A percentile compares a stretch with the other conserved stretches of the same genome.
Evolutionary conservation across 73 alveolate genomes (phyloP).

Genomic region (Tetrahymena malaccensis): DNA sequence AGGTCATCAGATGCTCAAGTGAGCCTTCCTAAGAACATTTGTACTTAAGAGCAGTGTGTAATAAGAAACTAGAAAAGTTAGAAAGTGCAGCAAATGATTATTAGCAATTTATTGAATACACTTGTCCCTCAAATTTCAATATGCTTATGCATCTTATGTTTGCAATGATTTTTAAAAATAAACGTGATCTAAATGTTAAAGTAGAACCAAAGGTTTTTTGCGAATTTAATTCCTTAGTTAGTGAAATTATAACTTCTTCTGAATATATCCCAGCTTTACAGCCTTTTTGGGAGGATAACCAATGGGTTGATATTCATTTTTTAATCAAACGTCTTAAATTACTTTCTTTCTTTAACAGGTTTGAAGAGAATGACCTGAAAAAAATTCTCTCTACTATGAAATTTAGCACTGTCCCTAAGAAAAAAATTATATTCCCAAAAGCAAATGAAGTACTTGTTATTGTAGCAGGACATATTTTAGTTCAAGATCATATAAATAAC

Average conservation of each 20-base stretch:
- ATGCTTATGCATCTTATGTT: slow-evolving; percentile 24
- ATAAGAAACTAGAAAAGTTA: slow-evolving; percentile 13
- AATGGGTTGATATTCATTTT: slow-evolving; percentile 8
- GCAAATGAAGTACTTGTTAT: neutral
- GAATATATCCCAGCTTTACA: neutral
- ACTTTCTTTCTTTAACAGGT: slow-evolving; percentile 16
- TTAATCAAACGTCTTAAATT: neutral
- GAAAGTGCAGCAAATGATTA: slow-evolving; percentile 37
- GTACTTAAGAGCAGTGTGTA: slow-evolving; percentile 25
- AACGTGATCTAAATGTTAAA: slow-evolving; percentile 10
- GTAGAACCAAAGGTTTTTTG: slow-evolving; percentile 19
- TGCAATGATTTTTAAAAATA: slow-evolving; percentile 22
- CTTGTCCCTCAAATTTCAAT: slow-evolving; percentile 22
- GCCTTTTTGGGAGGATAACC: slow-evolving; percentile 7
- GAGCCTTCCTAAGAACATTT: neutral
- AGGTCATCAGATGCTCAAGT: neutral
- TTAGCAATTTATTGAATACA: slow-evolving; percentile 1
- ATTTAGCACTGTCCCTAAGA: neutral
- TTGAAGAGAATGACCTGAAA: slow-evolving; percentile 1
- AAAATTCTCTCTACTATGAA: neutral
- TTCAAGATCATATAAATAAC: neutral
- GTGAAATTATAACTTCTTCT: slow-evolving; percentile 4
- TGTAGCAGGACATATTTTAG: neutral
- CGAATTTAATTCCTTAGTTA: slow-evolving; percentile 21
- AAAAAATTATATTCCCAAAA: neutral